These are phyloP conservation scores for Podaxis sp. DNA, from an alignment of 768 basidiomycete genomes.

Conservation along the genomic window DNA sequence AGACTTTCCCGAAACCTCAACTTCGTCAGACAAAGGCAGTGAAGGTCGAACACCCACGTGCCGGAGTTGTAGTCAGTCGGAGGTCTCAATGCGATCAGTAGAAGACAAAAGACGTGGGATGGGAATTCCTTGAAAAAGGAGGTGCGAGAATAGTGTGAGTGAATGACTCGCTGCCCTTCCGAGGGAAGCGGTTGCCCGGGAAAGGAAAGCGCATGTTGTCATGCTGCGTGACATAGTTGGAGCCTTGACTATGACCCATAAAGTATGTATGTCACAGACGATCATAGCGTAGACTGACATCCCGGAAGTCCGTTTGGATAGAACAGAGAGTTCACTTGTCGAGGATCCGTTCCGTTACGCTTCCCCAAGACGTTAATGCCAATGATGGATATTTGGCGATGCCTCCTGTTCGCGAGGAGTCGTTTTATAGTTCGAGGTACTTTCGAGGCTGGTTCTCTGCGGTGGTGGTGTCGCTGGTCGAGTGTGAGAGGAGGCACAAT, in stretches of 20 bases:
- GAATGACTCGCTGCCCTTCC: neutral
- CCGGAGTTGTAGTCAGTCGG: neutral
- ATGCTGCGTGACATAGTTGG: neutral
- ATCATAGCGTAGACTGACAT: constrained; percentile 3
- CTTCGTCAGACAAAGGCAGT: neutral
- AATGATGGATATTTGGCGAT: neutral
- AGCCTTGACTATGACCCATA: neutral
- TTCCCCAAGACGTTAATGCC: neutral
- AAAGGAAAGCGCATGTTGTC: constrained; percentile 7
- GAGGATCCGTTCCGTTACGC: neutral
- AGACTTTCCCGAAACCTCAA: no score
- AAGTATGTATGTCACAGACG: neutral
- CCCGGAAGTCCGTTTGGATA: neutral
- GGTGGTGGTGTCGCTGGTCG: neutral
- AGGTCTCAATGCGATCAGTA: neutral
- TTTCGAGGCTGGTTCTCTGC: neutral
- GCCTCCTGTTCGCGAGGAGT: neutral
- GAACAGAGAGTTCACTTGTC: neutral
- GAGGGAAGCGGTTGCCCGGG: constrained; percentile 11
- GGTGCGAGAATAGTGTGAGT: constrained; percentile 4
- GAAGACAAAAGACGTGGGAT: constrained; percentile 5
- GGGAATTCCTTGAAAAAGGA: neutral
- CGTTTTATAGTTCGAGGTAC: no score
- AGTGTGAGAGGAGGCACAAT: constrained; percentile 2
- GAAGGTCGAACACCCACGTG: neutral